Base-by-base conservation (phyloP, 2,329 filamentous ascomycete species). In the Fusarium sp. region DNA sequence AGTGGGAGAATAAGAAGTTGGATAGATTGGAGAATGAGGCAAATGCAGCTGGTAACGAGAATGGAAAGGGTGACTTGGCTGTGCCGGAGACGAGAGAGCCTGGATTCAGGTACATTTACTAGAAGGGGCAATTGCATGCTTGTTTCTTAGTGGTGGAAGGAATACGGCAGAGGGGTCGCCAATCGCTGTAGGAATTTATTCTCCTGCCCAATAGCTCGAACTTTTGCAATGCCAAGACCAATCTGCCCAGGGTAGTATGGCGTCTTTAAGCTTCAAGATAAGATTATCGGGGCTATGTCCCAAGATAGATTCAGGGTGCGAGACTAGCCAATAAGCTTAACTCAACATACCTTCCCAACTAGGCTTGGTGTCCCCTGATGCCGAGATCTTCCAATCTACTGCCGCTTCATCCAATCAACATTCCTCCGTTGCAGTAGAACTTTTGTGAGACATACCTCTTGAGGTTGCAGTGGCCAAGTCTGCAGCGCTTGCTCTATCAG, bases 1-100 rank as follows among this genome's bases (percentile, higher is more conserved):
- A 82, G 16, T 84, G 83, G 78, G 87, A 92, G 79, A 92, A 92
- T 67, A 82, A 78, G 74, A 86, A 86, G 69, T 77, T 92, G 5
- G 89, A 89, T 52, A 75, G 78, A 65, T 83, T 83, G 7, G 80
- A 82, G 65, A 69, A 65, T 7, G 77, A 77, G 25, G 54, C 47
- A 0, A 46, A 41, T n/a, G 56, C 22, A 2, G 30, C 15, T 0
- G 46, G 15, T 8, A 44, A 53, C 2, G 25, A 53, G 25, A 47
- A 40, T 12, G 53, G 53, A 6, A 70, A 70, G 43, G 5, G 10
- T 1, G 54, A 34, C 2, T 24, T 49, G 30, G 62, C 20, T n/a
- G 7, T 32, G 2, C 6, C 32, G 0, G 41, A 15, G n/a, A 16
- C 41, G 5, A 45, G 41, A 16, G 55, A 44, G 0, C 8, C 52